Percentiles rank a stretch among this genome's conserved stretches.
Conservation (phyloP, 2,329 filamentous ascomycete genomes). For the Blastomyces percursus region DNA sequence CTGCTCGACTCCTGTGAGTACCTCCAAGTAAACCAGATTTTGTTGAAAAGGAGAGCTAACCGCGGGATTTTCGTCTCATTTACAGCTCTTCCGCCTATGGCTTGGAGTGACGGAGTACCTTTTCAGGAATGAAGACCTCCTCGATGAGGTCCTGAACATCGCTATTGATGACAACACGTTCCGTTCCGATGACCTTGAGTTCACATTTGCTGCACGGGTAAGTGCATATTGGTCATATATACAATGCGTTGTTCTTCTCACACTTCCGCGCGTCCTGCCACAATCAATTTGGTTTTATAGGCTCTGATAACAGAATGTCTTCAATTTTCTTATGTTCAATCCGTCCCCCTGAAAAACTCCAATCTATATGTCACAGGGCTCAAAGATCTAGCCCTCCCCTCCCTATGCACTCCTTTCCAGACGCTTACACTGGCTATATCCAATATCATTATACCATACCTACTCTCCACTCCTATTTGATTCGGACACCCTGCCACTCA, state of each 20-base stretch:
- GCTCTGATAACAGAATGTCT: background rate
- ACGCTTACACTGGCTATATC: background rate
- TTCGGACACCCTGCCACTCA: background rate
- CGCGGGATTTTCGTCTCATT: background rate
- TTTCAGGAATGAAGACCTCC: slow-evolving; percentile 68
- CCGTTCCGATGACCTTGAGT: slow-evolving; percentile 90
- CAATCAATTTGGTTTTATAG: background rate
- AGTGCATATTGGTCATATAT: slow-evolving; percentile 16
- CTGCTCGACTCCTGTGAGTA: slow-evolving; percentile 73
- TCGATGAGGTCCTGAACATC: slow-evolving; percentile 75
- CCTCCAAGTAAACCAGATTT: background rate
- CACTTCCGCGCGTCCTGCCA: background rate
- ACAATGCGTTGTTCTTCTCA: background rate
- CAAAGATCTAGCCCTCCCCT: background rate
- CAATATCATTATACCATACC: background rate
- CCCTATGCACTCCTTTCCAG: background rate
- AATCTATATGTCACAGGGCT: background rate
- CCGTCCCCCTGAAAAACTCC: background rate
- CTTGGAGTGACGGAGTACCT: slow-evolving; percentile 95
- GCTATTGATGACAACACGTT: slow-evolving; percentile 86
- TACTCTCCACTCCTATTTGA: background rate
- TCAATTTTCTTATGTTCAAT: background rate
- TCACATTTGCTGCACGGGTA: slow-evolving; percentile 83
- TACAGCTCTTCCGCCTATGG: slow-evolving; percentile 78
- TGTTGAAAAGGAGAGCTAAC: background rate